Evolutionary conservation across 108 stramenopile species (phyloP).

Genomic region (Cyclotella choctawhatcheeana): DNA sequence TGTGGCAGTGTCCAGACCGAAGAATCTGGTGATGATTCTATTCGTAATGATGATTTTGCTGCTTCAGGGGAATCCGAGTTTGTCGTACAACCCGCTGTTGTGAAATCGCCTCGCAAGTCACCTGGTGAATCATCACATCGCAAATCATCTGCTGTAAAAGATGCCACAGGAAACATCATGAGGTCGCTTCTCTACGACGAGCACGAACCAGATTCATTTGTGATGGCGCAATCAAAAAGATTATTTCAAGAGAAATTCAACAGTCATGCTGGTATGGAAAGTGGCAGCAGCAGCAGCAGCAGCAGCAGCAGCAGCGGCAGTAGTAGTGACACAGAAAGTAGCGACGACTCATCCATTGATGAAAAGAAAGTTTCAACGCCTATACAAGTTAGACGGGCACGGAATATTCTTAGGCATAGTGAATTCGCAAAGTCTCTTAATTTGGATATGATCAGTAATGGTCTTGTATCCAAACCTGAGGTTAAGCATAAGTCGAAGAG

Average conservation of each 20-base stretch:
- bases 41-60: neutral
- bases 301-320: no score
- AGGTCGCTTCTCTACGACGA: neutral
- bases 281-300: slow-evolving; percentile 9
- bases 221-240: slow-evolving; percentile 13
- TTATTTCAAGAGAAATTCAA: neutral
- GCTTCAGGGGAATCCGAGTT: no score
- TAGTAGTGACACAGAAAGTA: neutral
- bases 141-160: neutral
- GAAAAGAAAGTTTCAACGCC: slow-evolving; percentile 16
- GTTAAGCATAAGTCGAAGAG: neutral
- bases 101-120: neutral
- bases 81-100: neutral
- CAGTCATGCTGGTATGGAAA: neutral
- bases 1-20: neutral
- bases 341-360: slow-evolving; percentile 15
- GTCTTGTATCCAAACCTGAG: neutral
- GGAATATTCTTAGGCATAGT: slow-evolving; percentile 21
- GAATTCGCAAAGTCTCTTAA: slow-evolving; percentile 18
- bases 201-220: neutral
- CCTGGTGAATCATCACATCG: neutral
- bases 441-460: neutral
- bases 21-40: neutral
- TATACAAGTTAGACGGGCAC: slow-evolving; percentile 12
- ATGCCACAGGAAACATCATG: no score